These are phyloP conservation scores for Trichophyton verrucosum DNA, from an alignment of 2,329 filamentous ascomycete genomes.

Conservation along the genomic window DNA sequence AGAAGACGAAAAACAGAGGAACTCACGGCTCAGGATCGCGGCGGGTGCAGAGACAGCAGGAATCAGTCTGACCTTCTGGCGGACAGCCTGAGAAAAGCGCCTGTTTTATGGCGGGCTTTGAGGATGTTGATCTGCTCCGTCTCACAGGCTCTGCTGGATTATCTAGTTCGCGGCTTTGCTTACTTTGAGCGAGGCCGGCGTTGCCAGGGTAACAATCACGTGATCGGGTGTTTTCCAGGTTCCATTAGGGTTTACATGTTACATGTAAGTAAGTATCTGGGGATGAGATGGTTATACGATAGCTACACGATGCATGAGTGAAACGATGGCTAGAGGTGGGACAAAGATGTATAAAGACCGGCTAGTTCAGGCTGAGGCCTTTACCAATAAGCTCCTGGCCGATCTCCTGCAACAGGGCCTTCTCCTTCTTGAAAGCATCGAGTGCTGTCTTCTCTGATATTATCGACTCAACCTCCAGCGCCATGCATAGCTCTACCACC, in stretches of 20 bases:
- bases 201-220: background rate
- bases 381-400: conserved; percentile 34
- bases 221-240: background rate
- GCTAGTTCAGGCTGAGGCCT: conserved; percentile 17
- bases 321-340: background rate
- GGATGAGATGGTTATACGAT: background rate
- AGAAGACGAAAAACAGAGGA: background rate
- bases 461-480: conserved; percentile 59
- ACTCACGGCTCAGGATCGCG: background rate
- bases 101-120: background rate
- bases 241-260: no score
- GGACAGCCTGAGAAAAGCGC: background rate
- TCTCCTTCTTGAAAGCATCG: conserved; percentile 44
- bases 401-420: conserved; percentile 42
- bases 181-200: background rate
- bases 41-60: background rate
- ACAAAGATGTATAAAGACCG: background rate
- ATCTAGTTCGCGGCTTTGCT: background rate
- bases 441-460: conserved; percentile 44
- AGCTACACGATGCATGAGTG: background rate
- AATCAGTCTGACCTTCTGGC: background rate
- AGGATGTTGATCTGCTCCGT: background rate
- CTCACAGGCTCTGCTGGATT: background rate
- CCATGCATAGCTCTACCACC: conserved; percentile 63
- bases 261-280: background rate